A percentile compares a stretch with the other conserved stretches of the same genome.
These are phyloP conservation scores for Leccinum subgranulosum DNA, from an alignment of 768 basidiomycete genomes.

Conservation along the genomic window DNA sequence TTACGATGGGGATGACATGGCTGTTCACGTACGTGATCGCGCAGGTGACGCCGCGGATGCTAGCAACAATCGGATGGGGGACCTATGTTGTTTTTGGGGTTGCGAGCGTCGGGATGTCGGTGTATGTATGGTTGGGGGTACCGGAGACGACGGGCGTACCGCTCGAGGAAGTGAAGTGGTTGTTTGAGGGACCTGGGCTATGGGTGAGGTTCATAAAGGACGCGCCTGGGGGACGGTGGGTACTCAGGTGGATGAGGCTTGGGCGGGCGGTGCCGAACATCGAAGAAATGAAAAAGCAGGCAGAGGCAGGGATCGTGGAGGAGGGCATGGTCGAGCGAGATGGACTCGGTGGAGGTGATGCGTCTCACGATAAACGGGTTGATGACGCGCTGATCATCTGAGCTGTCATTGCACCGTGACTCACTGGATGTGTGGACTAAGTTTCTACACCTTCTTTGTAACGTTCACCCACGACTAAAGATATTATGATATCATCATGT, in stretches of 20 bases:
- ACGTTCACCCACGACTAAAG: neutral
- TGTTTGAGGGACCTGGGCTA: conserved; percentile 30
- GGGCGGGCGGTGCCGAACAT: conserved; percentile 23
- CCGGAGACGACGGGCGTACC: conserved; percentile 40
- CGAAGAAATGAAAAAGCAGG: conserved; percentile 21
- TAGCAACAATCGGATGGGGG: conserved; percentile 25
- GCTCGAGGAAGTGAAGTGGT: conserved; percentile 36
- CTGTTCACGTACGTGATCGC: conserved; percentile 37
- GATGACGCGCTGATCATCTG: conserved; percentile 6
- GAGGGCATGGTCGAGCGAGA: neutral
- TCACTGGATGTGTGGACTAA: neutral
- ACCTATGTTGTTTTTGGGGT: conserved; percentile 35
- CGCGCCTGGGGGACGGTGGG: conserved; percentile 31
- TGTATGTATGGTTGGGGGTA: conserved; percentile 35
- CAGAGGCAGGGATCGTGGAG: neutral
- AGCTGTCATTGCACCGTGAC: neutral
- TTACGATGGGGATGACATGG: conserved; percentile 34
- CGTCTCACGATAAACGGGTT: neutral
- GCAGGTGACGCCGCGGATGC: conserved; percentile 37
- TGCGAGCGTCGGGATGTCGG: conserved; percentile 28
- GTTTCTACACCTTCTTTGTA: neutral
- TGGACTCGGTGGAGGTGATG: neutral
- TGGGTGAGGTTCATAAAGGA: conserved; percentile 30
- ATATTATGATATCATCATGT: neutral
- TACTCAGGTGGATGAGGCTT: conserved; percentile 15